Conservation (phyloP, 805 yeast genomes). For the Yarrowia bubula region DNA sequence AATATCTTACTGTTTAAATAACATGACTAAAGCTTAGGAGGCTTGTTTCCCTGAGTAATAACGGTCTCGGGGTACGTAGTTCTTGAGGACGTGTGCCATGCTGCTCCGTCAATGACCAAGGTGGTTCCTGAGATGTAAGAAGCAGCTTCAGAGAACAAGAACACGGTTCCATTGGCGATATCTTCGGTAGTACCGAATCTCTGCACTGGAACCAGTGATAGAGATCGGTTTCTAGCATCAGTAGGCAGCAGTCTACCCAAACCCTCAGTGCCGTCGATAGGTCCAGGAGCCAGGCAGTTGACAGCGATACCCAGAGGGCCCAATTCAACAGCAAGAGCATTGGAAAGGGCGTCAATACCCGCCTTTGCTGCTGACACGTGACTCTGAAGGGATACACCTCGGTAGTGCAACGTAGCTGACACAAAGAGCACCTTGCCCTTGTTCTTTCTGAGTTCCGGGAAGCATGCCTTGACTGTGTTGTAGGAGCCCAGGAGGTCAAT, state of each 20-base stretch:
- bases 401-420: conserved; percentile 84
- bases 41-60: conserved; percentile 13
- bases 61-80: neutral
- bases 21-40: neutral
- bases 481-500: conserved; percentile 87
- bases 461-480: conserved; percentile 84
- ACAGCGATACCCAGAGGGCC: conserved; percentile 85
- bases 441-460: conserved; percentile 58
- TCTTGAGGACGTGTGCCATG: conserved; percentile 58
- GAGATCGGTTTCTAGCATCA: conserved; percentile 42
- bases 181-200: conserved; percentile 63
- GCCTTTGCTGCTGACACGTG: conserved; percentile 97
- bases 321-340: conserved; percentile 81
- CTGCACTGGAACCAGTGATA: conserved; percentile 48
- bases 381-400: conserved; percentile 81
- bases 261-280: conserved; percentile 86
- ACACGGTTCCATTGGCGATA: conserved; percentile 85
- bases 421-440: conserved; percentile 79
- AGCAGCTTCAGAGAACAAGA: conserved; percentile 79
- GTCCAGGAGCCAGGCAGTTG: conserved; percentile 90
- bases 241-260: conserved; percentile 56
- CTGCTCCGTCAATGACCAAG: conserved; percentile 84
- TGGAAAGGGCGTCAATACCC: conserved; percentile 83
- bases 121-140: conserved; percentile 72
- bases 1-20: too few relatives aligned